A percentile compares a stretch with the other conserved stretches of the same genome.
Evolutionary conservation across 2,329 filamentous ascomycete genomes (phyloP).

Genomic region (Pseudogymnoascus sp.): DNA sequence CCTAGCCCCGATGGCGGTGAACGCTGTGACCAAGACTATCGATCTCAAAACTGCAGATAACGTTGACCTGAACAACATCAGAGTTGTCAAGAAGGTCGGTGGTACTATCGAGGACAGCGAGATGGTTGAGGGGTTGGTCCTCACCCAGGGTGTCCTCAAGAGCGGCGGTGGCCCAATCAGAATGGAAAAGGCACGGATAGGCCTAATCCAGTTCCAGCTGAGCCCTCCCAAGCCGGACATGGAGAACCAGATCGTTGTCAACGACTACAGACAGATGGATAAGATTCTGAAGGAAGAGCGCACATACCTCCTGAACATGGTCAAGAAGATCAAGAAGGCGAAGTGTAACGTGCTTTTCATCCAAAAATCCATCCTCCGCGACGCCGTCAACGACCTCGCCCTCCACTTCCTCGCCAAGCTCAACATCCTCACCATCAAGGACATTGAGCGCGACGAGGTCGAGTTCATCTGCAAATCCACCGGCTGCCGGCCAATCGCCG

Average conservation of each 20-base stretch:
- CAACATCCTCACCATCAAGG: constrained; percentile 91
- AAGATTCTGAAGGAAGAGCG: constrained; percentile 99
- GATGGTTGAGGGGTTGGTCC: constrained; percentile 86
- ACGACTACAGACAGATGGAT: constrained; percentile 99
- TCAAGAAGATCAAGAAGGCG: constrained; percentile 99
- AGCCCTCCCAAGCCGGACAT: constrained; percentile 98
- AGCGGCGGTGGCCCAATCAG: constrained; percentile 79
- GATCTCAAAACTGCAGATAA: constrained; percentile 94
- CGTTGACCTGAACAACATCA: constrained; percentile 91
- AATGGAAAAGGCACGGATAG: constrained; percentile 97
- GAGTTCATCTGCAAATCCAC: constrained; percentile 99
- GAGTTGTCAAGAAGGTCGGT: constrained; percentile 94
- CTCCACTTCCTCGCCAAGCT: constrained; percentile 96
- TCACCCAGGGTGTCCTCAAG: constrained; percentile 90
- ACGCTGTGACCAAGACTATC: constrained; percentile 91
- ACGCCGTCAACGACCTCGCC: constrained; percentile 94
- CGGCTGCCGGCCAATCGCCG: constrained; percentile 96
- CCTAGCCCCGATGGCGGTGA: constrained; percentile 95
- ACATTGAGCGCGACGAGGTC: constrained; percentile 96
- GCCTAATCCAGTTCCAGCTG: constrained; percentile 95
- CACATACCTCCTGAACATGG: constrained; percentile 94
- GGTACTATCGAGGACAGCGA: constrained; percentile 98
- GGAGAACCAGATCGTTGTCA: constrained; percentile 99
- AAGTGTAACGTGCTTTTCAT: constrained; percentile 98
- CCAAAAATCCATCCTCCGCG: constrained; percentile 95